phyloP scores from a whole-genome alignment of 2,329 filamentous ascomycete species.

The Aspergillus chevalieri region DNA sequence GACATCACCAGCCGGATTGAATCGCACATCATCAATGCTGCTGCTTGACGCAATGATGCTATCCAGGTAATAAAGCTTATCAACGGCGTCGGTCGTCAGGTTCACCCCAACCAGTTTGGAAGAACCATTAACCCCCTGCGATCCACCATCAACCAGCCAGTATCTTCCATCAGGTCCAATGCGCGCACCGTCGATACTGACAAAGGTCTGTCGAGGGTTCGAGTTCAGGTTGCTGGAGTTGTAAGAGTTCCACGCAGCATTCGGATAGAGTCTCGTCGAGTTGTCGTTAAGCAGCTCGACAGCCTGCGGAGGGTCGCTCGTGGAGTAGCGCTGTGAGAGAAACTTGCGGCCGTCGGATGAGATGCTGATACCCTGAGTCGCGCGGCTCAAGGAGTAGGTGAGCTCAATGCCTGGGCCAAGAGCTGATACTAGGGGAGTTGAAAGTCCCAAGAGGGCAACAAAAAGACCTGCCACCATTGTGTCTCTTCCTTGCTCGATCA shows the following conservation, averaged over 20 bases:
- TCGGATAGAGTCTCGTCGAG: constrained; percentile 2
- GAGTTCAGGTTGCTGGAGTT: constrained; percentile 4
- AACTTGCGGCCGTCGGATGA: no score
- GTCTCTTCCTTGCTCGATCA: no score
- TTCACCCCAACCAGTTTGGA: constrained; percentile 30
- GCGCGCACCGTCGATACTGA: constrained; percentile 23
- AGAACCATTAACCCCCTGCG: constrained; percentile 16
- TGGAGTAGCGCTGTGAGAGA: no score
- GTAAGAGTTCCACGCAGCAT: constrained; percentile 7
- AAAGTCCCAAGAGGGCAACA: no score
- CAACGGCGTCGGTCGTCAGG: constrained; percentile 27
- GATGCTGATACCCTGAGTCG: no score
- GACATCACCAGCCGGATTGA: constrained; percentile 14
- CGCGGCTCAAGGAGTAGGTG: no score
- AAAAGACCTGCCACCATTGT: no score
- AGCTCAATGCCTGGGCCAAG: no score
- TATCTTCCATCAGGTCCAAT: constrained; percentile 28
- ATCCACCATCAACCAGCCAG: constrained; percentile 28
- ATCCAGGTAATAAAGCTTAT: constrained; percentile 28
- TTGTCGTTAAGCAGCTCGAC: background rate
- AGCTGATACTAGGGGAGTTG: no score
- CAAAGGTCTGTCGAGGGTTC: constrained; percentile 7
- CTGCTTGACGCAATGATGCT: constrained; percentile 24
- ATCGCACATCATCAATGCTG: constrained; percentile 32
- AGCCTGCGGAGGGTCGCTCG: no score